These are phyloP conservation scores for Cladosporium sp. DNA, from an alignment of 2,329 filamentous ascomycete species.

Conservation along the genomic window DNA sequence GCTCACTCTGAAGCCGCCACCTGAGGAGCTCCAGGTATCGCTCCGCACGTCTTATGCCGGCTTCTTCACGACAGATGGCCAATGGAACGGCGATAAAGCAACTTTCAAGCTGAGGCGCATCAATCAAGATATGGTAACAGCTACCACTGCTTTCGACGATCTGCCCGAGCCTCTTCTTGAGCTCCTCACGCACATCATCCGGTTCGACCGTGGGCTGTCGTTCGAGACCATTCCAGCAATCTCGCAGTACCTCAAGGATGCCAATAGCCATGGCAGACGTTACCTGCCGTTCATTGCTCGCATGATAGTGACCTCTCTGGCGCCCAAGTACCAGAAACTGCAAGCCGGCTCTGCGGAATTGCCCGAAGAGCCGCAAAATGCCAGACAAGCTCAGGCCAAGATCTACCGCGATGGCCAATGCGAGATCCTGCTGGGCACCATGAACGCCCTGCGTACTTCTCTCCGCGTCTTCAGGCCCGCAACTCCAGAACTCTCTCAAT, in stretches of 20 bases:
- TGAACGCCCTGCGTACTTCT: constrained; percentile 31
- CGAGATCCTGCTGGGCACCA: constrained; percentile 33
- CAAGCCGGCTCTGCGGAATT: constrained; percentile 27
- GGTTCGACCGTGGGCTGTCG: constrained; percentile 34
- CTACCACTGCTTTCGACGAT: constrained; percentile 26
- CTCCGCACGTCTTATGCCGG: constrained; percentile 34
- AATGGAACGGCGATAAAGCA: constrained; percentile 39
- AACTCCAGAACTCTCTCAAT: neutral
- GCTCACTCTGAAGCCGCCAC: constrained; percentile 44
- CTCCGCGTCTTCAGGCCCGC: constrained; percentile 25
- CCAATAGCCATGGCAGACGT: constrained; percentile 28
- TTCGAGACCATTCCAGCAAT: constrained; percentile 29
- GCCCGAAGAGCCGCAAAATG: constrained; percentile 35
- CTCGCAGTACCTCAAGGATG: constrained; percentile 29
- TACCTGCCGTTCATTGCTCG: constrained; percentile 37
- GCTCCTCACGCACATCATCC: constrained; percentile 38
- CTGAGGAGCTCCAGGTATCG: constrained; percentile 37
- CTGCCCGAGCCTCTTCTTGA: constrained; percentile 38
- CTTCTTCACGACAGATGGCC: constrained; percentile 35
- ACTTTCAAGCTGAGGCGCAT: constrained; percentile 38
- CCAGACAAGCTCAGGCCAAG: constrained; percentile 43
- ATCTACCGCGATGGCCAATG: constrained; percentile 47
- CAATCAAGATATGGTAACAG: constrained; percentile 15
- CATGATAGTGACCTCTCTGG: constrained; percentile 37
- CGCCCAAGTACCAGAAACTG: constrained; percentile 37